phyloP scores from a whole-genome alignment of 495 filamentous ascomycete genomes.

The Lepraria neglecta region DNA sequence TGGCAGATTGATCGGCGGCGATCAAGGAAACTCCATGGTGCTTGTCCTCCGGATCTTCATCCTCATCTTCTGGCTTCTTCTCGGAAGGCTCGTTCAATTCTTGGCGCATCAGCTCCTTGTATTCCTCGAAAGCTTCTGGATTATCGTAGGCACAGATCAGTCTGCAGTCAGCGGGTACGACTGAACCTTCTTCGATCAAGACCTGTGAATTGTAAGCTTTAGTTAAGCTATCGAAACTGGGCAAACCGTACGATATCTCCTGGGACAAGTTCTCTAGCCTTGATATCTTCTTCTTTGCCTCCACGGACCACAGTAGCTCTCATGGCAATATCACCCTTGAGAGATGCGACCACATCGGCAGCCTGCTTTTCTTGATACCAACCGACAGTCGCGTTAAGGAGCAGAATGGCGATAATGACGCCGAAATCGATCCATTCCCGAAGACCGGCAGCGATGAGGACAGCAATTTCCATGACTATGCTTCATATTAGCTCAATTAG shows the following conservation, averaged over 20 bases:
- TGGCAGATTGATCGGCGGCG: constrained; percentile 67
- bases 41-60: constrained; percentile 49
- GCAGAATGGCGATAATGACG: constrained; percentile 73
- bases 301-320: constrained; percentile 65
- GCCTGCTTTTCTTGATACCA: constrained; percentile 88
- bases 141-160: constrained; percentile 71
- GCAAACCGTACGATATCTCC: constrained; percentile 67
- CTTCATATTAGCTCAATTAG: constrained; percentile 26
- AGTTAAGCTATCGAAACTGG: background rate
- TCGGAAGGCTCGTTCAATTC: constrained; percentile 54
- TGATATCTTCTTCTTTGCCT: constrained; percentile 63
- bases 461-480: constrained; percentile 79
- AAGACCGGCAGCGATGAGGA: constrained; percentile 70
- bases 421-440: constrained; percentile 78
- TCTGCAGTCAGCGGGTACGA: constrained; percentile 66
- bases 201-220: constrained; percentile 36
- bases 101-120: constrained; percentile 58
- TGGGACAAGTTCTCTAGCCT: constrained; percentile 72
- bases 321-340: constrained; percentile 84
- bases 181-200: constrained; percentile 68
- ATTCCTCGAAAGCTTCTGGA: constrained; percentile 64
- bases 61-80: constrained; percentile 56
- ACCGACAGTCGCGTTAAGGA: constrained; percentile 73
- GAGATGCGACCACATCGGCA: constrained; percentile 70
- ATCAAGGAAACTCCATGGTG: constrained; percentile 59